Evolutionary conservation across 352 stramenopile genomes (phyloP).

Genomic region (Phytophthora chlamydospora): DNA sequence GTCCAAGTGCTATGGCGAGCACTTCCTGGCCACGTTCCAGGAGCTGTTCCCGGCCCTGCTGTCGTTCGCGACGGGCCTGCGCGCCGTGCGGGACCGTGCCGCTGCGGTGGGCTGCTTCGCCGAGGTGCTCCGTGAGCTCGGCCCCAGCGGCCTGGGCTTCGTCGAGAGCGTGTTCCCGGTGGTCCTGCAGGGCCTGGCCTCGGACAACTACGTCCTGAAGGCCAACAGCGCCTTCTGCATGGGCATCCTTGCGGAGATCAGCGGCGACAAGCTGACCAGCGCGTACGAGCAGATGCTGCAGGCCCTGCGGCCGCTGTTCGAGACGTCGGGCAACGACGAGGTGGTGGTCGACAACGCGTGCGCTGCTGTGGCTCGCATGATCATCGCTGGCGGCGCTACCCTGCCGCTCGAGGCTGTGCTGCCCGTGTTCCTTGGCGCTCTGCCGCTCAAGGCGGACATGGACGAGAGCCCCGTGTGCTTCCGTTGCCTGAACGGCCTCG

Average conservation of each 20-base stretch:
- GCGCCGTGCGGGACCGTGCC: slow-evolving; percentile 91
- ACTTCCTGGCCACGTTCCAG: slow-evolving; percentile 92
- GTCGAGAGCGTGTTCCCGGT: slow-evolving; percentile 91
- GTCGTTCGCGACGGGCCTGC: slow-evolving; percentile 91
- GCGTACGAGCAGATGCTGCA: slow-evolving; percentile 93
- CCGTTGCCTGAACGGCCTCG: slow-evolving; percentile 92
- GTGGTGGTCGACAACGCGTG: slow-evolving; percentile 93
- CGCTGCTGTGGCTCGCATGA: slow-evolving; percentile 94
- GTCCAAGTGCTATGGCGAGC: slow-evolving; percentile 93
- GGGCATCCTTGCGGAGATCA: slow-evolving; percentile 91
- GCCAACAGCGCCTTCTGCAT: slow-evolving; percentile 96
- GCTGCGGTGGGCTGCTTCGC: slow-evolving; percentile 95
- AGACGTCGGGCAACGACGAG: slow-evolving; percentile 85
- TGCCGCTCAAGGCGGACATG: slow-evolving; percentile 97
- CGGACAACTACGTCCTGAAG: slow-evolving; percentile 93
- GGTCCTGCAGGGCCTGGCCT: slow-evolving; percentile 89
- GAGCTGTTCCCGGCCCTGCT: slow-evolving; percentile 92
- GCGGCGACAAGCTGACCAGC: slow-evolving; percentile 68
- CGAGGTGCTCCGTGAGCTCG: slow-evolving; percentile 94
- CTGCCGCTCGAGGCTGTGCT: slow-evolving; percentile 94
- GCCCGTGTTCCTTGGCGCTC: slow-evolving; percentile 91
- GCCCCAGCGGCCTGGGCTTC: slow-evolving; percentile 81
- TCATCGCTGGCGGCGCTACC: slow-evolving; percentile 74
- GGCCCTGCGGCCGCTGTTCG: slow-evolving; percentile 92
- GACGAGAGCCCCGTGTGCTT: slow-evolving; percentile 97